Evolutionary conservation across 1,284 basidiomycete genomes (phyloP), one percentile per base, ranked within the genome.

Genomic region (Pholiota adiposa): DNA sequence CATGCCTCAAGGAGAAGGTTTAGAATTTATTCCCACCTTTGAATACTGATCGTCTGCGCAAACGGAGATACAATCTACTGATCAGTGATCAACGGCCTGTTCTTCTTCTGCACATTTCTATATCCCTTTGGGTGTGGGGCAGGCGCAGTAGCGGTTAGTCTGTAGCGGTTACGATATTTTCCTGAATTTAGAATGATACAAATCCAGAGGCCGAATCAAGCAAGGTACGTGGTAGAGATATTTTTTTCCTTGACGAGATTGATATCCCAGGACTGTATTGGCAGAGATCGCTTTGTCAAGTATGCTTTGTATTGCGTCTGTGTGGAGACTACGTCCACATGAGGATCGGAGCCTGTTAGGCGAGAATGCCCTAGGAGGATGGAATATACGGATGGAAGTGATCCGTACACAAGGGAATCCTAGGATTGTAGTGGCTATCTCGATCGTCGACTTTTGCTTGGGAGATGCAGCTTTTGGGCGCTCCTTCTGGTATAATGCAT

Each of bases 11-110:
- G 51, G 50, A 51, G 50, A 36, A 21, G 33, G 36, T 27, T 40
- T 21, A 9, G 19, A 21, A 2, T 40, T 19, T 51, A 23, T 27
- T 18, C 33, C 50, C 33, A n/a, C 21, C 14, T 27, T 27, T 8
- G 7, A 40, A 40, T 29, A 21, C 12, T 53, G 51, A 41, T 29
- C 25, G 38, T 29, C 38, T 41, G 8, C 31, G 18, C 21, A 19
- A 11, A 51, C 29, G 49, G 33, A n/a, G 49, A 51, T 51, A 23
- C 44, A 46, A 46, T 46, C 27, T 46, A 46, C 11, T 46, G 23
- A 46, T 46, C 21, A 43, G 19, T 21, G 54, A 56, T 38, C 41
- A 49, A 16, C 54, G 43, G 54, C n/a, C 25, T 33, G 34, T 19
- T n/a, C 54, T 7, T 43, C 40, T 43, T 43, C 40, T 19, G 40